Evolutionary conservation across 768 basidiomycete genomes (phyloP), one percentile per base, ranked within the genome.

Genomic region (Boletus sp.): DNA sequence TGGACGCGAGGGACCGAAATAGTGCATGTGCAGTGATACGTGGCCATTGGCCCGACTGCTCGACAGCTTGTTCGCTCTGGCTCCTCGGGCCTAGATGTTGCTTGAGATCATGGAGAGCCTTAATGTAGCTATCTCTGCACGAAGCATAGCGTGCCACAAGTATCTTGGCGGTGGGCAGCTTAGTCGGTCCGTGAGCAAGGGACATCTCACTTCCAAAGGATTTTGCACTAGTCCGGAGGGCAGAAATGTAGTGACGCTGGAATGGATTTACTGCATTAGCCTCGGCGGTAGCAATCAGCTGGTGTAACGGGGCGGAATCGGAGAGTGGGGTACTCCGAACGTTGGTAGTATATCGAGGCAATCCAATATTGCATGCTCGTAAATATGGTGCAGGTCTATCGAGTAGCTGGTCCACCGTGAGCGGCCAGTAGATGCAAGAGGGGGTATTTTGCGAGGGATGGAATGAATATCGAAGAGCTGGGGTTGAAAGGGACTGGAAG

Each of bases 41-140:
- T 14, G 78, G 78, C 77, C 78, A 79, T 54, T 72, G 65, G 9
- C 71, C 71, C 0, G 70, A 58, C 17, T 42, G 35, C 12, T 45
- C 20, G 2, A 71, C 32, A 5, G 65, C 57, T 5, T 32, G 33
- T 55, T 74, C 71, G 4, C 54, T 54, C 9, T 18, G 8, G 32
- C 46, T 66, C 29, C 14, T 45, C 2, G 71, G 64, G 54, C 11
- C 63, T 47, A 65, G 58, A 33, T 24, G 4, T 4, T 51, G 20
- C 33, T 30, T 32, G 47, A 71, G 12, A 29, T 15, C 1, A 3
- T 15, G 9, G 4, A 57, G 42, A 2, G 15, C 30, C 4, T 51
- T 7, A 1, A 28, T 15, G 33, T 61, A 67, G 30, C 17, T 42
- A 4, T n/a, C 20, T 45, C 47, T 59, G 45, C 56, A 62, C 10